Conservation (phyloP, 225 moss, liverwort and hornwort species). For the Physcomitrium patens region DNA sequence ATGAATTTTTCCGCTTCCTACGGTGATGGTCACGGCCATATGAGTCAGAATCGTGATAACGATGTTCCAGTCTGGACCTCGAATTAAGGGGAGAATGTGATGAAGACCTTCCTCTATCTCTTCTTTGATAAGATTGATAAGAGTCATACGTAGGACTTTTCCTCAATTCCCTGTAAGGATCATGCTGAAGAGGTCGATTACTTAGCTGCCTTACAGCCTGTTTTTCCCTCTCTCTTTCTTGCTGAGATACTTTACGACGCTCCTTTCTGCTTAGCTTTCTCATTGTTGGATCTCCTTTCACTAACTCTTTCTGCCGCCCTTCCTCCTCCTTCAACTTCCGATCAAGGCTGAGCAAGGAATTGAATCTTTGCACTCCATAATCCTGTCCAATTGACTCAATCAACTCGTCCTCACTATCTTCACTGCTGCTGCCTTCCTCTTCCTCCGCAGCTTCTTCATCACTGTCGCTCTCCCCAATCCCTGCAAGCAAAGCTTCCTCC, state of each 20-base stretch:
- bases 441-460: constrained; percentile 78
- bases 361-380: constrained; percentile 91
- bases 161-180: constrained; percentile 94
- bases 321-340: constrained; percentile 98
- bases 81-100: constrained; percentile 83
- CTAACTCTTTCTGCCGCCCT: constrained; percentile 88
- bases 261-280: constrained; percentile 96
- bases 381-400: constrained; percentile 93
- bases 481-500: constrained; percentile 57
- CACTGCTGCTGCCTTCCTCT: constrained; percentile 89
- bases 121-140: constrained; percentile 72
- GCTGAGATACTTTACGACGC: constrained; percentile 91
- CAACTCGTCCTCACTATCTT: constrained; percentile 97
- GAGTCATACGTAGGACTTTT: constrained; percentile 99
- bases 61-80: constrained; percentile 56
- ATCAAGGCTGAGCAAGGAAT: constrained; percentile 81
- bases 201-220: constrained; percentile 84
- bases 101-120: constrained; percentile 76
- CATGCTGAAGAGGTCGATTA: constrained; percentile 76
- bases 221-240: constrained; percentile 94
- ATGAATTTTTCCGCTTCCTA: constrained; percentile 65
- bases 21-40: constrained; percentile 69
- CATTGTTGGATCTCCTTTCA: constrained; percentile 97
- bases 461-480: constrained; percentile 73
- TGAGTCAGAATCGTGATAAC: constrained; percentile 46